phyloP scores from a whole-genome alignment of 1,139 yeast genomes.

The Suhomyces anneliseae region DNA sequence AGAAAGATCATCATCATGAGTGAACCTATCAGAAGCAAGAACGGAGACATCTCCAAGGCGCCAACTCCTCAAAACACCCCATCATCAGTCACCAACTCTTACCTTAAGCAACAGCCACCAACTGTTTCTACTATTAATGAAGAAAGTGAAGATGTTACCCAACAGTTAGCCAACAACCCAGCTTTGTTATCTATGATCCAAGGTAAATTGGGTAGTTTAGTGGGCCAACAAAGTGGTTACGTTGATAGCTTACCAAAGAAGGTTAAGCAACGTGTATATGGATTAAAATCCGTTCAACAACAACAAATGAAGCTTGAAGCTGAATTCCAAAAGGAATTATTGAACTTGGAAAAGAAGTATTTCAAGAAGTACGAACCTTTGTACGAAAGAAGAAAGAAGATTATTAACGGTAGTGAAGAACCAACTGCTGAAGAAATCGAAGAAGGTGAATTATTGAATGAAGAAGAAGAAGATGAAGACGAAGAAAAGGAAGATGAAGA shows the following conservation, averaged over 20 bases:
- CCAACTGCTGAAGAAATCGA: conserved; percentile 79
- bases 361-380: conserved; percentile 74
- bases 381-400: conserved; percentile 69
- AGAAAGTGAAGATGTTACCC: conserved; percentile 45
- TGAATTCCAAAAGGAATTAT: conserved; percentile 85
- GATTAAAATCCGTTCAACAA: conserved; percentile 81
- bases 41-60: conserved; percentile 83
- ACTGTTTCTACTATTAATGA: conserved; percentile 78
- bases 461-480: conserved; percentile 47
- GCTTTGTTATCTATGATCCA: conserved; percentile 83
- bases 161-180: conserved; percentile 69
- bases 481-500: conserved; percentile 32
- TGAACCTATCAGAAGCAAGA: conserved; percentile 66
- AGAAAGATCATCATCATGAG: conserved; percentile 40
- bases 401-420: conserved; percentile 70
- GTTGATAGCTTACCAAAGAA: conserved; percentile 72
- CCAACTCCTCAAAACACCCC: conserved; percentile 99
- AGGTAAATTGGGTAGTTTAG: conserved; percentile 80
- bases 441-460: conserved; percentile 68
- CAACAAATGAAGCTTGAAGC: conserved; percentile 83
- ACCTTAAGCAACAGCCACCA: conserved; percentile 69
- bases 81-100: conserved; percentile 79
- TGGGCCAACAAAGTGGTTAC: conserved; percentile 87
- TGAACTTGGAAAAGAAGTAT: conserved; percentile 82
- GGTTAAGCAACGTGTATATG: conserved; percentile 76